A percentile compares a stretch with the other conserved stretches of the same genome.
phyloP scores from a whole-genome alignment of 139 green algal species.

The Tetraselmis chui region DNA sequence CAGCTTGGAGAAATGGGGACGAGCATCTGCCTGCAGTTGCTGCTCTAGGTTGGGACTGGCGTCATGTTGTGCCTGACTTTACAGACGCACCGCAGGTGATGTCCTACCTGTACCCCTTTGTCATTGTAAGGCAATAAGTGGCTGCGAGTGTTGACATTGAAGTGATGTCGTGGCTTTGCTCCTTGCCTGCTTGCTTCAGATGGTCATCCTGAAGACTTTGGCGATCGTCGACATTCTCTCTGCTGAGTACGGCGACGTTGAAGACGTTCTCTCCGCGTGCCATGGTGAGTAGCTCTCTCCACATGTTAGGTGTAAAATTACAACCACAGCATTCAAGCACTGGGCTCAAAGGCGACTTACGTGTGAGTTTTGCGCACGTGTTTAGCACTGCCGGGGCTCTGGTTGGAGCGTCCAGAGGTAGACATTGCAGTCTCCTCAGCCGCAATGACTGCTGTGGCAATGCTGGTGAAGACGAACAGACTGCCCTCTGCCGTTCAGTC shows the following conservation, averaged over 20 bases:
- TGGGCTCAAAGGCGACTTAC: background rate
- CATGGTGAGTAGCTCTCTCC: background rate
- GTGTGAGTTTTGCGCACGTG: background rate
- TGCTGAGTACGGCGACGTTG: background rate
- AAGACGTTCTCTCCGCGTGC: background rate
- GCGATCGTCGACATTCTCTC: background rate
- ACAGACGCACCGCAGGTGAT: background rate
- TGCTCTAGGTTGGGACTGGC: background rate
- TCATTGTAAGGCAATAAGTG: too few relatives aligned
- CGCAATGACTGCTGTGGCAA: background rate
- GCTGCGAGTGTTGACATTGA: background rate
- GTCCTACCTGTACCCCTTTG: background rate
- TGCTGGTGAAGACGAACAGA: background rate
- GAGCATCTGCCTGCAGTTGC: background rate
- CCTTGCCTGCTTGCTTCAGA: background rate
- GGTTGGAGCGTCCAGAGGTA: background rate
- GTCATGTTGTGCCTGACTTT: background rate
- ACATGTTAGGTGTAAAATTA: background rate
- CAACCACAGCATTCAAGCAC: too few relatives aligned
- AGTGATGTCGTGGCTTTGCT: background rate
- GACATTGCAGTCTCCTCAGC: background rate
- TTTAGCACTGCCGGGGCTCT: background rate
- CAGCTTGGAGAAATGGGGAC: background rate
- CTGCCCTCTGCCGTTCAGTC: background rate
- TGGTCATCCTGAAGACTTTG: background rate